Evolutionary conservation across 768 basidiomycete species (phyloP).

Genomic region (Sporobolomyces pararoseus): DNA sequence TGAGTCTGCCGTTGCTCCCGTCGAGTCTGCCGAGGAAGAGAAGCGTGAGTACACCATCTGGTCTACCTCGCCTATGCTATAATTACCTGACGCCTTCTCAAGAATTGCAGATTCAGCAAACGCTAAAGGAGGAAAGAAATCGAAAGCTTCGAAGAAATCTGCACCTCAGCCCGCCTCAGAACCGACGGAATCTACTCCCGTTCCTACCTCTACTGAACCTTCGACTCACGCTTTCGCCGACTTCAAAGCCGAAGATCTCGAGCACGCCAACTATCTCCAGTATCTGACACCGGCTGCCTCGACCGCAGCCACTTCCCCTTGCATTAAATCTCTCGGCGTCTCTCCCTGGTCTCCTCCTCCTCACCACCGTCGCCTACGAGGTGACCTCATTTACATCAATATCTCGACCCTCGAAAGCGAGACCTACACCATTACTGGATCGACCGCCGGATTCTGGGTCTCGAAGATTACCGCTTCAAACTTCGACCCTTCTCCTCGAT

Average conservation of each 20-base stretch:
- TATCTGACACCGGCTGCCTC: slow-evolving; percentile 16
- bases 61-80: not conserved
- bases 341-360: slow-evolving; percentile 54
- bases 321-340: slow-evolving; percentile 49
- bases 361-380: slow-evolving; percentile 50
- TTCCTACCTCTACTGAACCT: slow-evolving; percentile 7
- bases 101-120: not conserved
- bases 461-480: slow-evolving; percentile 48
- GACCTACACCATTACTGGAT: slow-evolving; percentile 50
- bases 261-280: slow-evolving; percentile 26
- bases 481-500: slow-evolving; percentile 52
- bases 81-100: not conserved
- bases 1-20: not conserved
- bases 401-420: slow-evolving; percentile 53
- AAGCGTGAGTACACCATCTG: slow-evolving; percentile 31
- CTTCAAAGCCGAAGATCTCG: slow-evolving; percentile 34
- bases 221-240: slow-evolving; percentile 32
- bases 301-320: slow-evolving; percentile 27
- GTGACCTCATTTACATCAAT: slow-evolving; percentile 53
- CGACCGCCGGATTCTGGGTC: slow-evolving; percentile 52
- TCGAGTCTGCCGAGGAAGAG: slow-evolving; percentile 41
- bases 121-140: slow-evolving; percentile 43
- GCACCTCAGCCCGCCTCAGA: slow-evolving; percentile 43
- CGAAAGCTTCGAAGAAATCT: slow-evolving; percentile 48
- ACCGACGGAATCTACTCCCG: slow-evolving; percentile 30